Evolutionary conservation across 208 protist species (phyloP), one percentile per base, ranked within the genome.

Genomic region (Acanthamoeba rhysodes): DNA sequence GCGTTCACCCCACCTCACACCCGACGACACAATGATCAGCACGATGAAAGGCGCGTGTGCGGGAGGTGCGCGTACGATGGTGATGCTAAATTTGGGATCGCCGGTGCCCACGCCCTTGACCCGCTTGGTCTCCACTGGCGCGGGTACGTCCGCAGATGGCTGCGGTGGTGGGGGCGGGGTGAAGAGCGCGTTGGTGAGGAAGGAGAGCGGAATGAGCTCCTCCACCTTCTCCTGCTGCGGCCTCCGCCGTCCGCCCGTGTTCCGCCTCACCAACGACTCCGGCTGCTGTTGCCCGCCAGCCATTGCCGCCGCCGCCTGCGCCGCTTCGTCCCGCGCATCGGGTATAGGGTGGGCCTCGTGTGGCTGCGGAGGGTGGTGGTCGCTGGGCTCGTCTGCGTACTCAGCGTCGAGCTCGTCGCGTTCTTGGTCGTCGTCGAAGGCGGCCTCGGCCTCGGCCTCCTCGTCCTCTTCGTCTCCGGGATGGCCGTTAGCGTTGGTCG

Each of bases 81-180:
- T 59, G 29, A 90, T 18, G 27, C 22, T n/a, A 34, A 57, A 90
- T 37, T 68, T 90, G 10, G 82, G 82, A 4, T 90, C 82, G 2
- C 82, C 82, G 18, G 82, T 90, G 34, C 82, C 82, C 37, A 34
- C 6, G 24, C 82, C 82, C 20, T 34, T 22, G 20, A 90, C 82
- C 37, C 82, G 37, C 48, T 90, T 64, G 32, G 48, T 55, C 16
- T 55, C 82, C 12, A 20, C 22, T 16, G 37, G 32, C 48, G 82
- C 6, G 22, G 29, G 57, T 27, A 37, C 0, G 45, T 16, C 6
- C n/a, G 57, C n/a, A 48, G 27, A n/a, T 2, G 68, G 9, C 16
- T 41, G 68, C 16, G 22, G 68, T 7, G 14, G 57, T 2, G 2
- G 57, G 2, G 68, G n/a, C n/a, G 68, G 68, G 14, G 68, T 24